Conservation (phyloP, 2,329 filamentous ascomycete species). For the Pyricularia sp. region DNA sequence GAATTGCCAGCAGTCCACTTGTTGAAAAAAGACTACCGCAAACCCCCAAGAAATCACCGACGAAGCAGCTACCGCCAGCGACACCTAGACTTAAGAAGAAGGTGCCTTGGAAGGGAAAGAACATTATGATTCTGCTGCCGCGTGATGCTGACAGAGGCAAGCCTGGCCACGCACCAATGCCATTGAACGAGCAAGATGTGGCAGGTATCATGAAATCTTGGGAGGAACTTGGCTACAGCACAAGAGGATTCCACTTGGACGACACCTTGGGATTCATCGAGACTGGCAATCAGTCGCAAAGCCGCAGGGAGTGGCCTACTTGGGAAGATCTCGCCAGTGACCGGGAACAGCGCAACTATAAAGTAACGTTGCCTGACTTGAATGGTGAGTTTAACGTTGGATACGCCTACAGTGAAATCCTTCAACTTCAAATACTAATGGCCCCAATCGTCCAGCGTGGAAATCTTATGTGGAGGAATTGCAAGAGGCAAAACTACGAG, state of each 20-base stretch:
- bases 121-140: constrained; percentile 57
- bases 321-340: constrained; percentile 44
- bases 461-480: constrained; percentile 71
- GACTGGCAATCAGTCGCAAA: constrained; percentile 41
- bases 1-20: constrained; percentile 5
- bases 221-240: constrained; percentile 56
- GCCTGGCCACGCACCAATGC: constrained; percentile 37
- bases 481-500: constrained; percentile 82
- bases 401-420: not conserved
- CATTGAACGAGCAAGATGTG: constrained; percentile 42
- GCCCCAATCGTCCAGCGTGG: constrained; percentile 29
- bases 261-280: constrained; percentile 26
- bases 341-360: constrained; percentile 36
- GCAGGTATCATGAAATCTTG: constrained; percentile 51
- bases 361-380: constrained; percentile 57
- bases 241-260: constrained; percentile 53
- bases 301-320: constrained; percentile 54
- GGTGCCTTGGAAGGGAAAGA: constrained; percentile 62
- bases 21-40: constrained; percentile 7
- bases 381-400: constrained; percentile 30
- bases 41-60: constrained; percentile 16
- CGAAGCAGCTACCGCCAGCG: constrained; percentile 24
- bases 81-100: constrained; percentile 56
- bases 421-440: not conserved
- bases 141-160: constrained; percentile 52